A percentile compares a stretch with the other conserved stretches of the same genome.
Evolutionary conservation across 805 yeast genomes (phyloP).

Genomic region (Nakazawaea laoshanensis): DNA sequence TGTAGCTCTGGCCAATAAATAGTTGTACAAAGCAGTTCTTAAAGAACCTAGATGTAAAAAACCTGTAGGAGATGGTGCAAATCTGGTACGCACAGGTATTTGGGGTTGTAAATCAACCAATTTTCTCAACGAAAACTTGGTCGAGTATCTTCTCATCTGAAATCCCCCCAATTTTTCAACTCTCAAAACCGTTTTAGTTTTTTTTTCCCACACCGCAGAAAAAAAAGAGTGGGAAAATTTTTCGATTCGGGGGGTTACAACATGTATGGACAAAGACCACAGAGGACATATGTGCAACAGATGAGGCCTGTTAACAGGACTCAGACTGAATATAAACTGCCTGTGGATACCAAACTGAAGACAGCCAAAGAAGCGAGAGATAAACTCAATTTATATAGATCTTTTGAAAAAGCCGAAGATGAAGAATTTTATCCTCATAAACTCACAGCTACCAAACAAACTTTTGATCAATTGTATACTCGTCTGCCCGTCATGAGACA

Average conservation of each 20-base stretch:
- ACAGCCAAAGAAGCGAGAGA: slow-evolving; percentile 26
- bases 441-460: slow-evolving; percentile 3
- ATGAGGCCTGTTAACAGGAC: too few species aligned
- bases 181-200: too few species aligned
- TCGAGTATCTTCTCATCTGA: slow-evolving; percentile 3
- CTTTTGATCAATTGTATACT: too few species aligned
- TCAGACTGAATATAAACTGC: too few species aligned
- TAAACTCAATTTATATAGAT: slow-evolving; percentile 53
- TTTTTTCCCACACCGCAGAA: too few species aligned
- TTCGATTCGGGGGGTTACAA: too few species aligned
- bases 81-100: slow-evolving; percentile 72
- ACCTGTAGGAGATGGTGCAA: slow-evolving; percentile 99
- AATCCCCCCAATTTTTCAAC: too few species aligned
- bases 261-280: too few species aligned
- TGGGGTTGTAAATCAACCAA: slow-evolving; percentile 24
- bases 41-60: slow-evolving; percentile 87
- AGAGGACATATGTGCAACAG: too few species aligned
- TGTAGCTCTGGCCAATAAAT: slow-evolving; percentile 68
- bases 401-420: slow-evolving; percentile 67
- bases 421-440: slow-evolving; percentile 53
- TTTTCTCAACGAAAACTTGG: slow-evolving; percentile 5
- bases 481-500: too few species aligned
- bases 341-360: too few species aligned
- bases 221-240: too few species aligned
- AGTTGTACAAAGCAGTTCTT: slow-evolving; percentile 89